Evolutionary conservation across 2,329 filamentous ascomycete species (phyloP).

Genomic region (Alternaria arbusti): DNA sequence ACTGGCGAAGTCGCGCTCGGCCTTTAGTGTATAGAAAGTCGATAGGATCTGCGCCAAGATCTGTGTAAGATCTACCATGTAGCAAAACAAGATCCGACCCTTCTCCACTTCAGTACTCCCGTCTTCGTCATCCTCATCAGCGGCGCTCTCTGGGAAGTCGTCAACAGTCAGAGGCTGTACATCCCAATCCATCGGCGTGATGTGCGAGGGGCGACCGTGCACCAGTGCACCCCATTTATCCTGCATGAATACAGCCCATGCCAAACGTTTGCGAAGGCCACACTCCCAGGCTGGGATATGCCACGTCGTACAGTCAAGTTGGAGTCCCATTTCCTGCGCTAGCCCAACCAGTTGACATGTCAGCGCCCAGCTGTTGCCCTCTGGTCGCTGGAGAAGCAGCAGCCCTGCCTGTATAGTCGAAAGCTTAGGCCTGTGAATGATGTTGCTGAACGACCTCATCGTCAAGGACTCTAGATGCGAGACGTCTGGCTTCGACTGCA

Average conservation of each 20-base stretch:
- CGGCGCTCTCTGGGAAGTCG: constrained; percentile 52
- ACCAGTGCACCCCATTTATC: constrained; percentile 67
- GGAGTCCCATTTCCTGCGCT: constrained; percentile 50
- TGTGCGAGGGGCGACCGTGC: constrained; percentile 64
- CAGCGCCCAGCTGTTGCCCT: constrained; percentile 41
- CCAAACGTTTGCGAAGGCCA: constrained; percentile 65
- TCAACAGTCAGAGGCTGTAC: constrained; percentile 53
- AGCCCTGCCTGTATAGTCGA: constrained; percentile 51
- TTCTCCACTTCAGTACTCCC: constrained; percentile 45
- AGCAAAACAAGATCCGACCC: constrained; percentile 54
- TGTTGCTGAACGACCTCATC: constrained; percentile 46
- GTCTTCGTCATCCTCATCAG: constrained; percentile 43
- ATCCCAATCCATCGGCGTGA: constrained; percentile 63
- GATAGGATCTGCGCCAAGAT: constrained; percentile 60
- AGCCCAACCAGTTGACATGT: constrained; percentile 48
- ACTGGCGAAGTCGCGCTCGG: constrained; percentile 53
- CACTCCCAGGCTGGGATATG: constrained; percentile 69
- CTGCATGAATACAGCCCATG: constrained; percentile 71
- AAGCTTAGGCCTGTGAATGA: constrained; percentile 49
- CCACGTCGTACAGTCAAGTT: constrained; percentile 67
- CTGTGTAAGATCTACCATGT: constrained; percentile 60
- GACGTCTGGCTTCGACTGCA: constrained; percentile 52
- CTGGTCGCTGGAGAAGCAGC: constrained; percentile 46
- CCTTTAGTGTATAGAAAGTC: constrained; percentile 59
- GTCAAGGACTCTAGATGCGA: constrained; percentile 42